These are phyloP conservation scores for Omphalea diandra DNA, from an alignment of 441 rosid genomes.

Conservation along the genomic window DNA sequence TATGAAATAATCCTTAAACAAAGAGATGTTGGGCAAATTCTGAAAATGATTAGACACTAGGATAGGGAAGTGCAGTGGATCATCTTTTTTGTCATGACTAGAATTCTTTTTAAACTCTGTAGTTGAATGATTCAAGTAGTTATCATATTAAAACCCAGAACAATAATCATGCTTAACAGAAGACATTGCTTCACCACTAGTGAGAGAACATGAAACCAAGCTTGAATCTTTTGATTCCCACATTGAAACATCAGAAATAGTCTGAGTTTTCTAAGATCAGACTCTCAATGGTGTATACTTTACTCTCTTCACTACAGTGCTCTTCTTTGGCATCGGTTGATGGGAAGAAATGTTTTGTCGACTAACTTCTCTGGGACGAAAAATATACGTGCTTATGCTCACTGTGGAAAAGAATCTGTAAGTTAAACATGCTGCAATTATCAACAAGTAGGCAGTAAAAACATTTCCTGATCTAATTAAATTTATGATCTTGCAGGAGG, in stretches of 20 bases:
- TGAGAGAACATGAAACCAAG: not conserved
- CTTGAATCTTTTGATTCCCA: not conserved
- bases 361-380: conserved; percentile 67
- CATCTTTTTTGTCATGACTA: not conserved
- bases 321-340: conserved; percentile 81
- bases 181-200: not conserved
- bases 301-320: conserved; percentile 52
- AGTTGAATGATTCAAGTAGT: not conserved
- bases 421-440: conserved; percentile 20
- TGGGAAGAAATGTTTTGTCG: conserved; percentile 71
- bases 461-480: conserved; percentile 17
- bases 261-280: not conserved
- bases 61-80: not conserved
- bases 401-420: conserved; percentile 79
- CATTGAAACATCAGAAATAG: not conserved
- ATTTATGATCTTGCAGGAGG: conserved; percentile 51
- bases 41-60: not conserved
- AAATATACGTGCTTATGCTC: conserved; percentile 68
- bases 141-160: not conserved
- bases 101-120: not conserved
- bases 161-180: not conserved
- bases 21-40: not conserved
- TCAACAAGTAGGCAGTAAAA: not conserved
- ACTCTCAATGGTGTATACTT: not conserved
- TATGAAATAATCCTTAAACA: not conserved